Evolutionary conservation across 2,329 filamentous ascomycete genomes (phyloP), one percentile per base, ranked within the genome.

Genomic region (Trichoderma harzianum): DNA sequence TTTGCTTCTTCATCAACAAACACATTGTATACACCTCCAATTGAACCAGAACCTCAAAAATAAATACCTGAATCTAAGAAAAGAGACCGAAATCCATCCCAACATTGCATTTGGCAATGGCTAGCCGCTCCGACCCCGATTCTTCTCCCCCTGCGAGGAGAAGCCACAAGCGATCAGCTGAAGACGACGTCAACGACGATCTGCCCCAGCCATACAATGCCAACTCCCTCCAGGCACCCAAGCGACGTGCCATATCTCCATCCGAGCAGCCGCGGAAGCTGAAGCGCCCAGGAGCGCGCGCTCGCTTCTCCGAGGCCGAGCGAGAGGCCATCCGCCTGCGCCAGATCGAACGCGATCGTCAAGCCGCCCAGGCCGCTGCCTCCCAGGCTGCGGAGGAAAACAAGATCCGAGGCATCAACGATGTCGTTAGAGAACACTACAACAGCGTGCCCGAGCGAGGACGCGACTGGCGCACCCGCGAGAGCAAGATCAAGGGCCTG

Each of bases 381-480:
- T 79, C 80, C 18, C 69, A 68, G 28, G 79, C 80, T 6, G 80
- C 79, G 0, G 80, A 83, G 69, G 78, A 81, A 12, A 81, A 82
- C 65, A 81, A 84, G 57, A 81, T 82, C 57, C 83, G 84, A 39
- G 84, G 90, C 64, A 91, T 90, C 57, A 90, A 95, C 76, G 94
- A 98, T 78, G 91, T 97, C 8, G 96, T 98, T 63, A 90, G 91
- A 65, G 91, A 97, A 75, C 95, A 98, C 82, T 99, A 99, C 86
- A 99, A 99, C 82, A 91, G 93, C 47, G 95, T 98, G 0, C 95
- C 95, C 0, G 93, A 99, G 84, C 90, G 95, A 34, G 96, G 96
- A 14, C 90, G 95, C 69, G 94, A 98, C 78, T 99, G 96, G 95
- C 90, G 96, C 64, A 94, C 92, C 80, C 97, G 94, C 7, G 94